Evolutionary conservation across 2,329 filamentous ascomycete genomes (phyloP).

Genomic region (Fonsecaea multimorphosa): DNA sequence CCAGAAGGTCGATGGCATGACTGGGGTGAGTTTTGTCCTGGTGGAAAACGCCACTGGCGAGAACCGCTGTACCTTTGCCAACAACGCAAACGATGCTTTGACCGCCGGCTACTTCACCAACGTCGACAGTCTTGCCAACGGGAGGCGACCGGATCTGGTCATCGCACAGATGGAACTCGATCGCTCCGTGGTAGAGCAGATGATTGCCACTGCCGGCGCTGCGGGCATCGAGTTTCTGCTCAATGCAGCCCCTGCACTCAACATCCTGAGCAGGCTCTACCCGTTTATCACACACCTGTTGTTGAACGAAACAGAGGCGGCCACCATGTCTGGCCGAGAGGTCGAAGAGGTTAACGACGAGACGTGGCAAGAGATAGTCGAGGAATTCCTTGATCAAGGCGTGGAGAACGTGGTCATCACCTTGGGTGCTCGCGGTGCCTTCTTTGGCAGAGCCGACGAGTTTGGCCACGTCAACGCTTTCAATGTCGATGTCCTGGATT

Average conservation of each 20-base stretch:
- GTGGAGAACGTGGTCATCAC: conserved; percentile 33
- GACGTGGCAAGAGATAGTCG: conserved; percentile 16
- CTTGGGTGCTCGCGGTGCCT: conserved; percentile 23
- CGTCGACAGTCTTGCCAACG: conserved; percentile 19
- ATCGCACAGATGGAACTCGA: conserved; percentile 23
- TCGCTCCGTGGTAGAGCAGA: conserved; percentile 22
- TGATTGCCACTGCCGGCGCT: conserved; percentile 22
- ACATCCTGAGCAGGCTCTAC: conserved; percentile 12
- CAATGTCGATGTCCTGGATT: conserved; percentile 29
- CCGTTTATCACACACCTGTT: conserved; percentile 28
- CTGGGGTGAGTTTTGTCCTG: conserved; percentile 57
- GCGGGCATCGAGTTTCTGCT: conserved; percentile 30
- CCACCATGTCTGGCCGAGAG: conserved; percentile 17
- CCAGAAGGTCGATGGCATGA: conserved; percentile 51
- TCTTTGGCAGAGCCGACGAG: conserved; percentile 15
- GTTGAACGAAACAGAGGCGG: neutral
- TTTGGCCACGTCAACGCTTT: conserved; percentile 13
- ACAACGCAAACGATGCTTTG: conserved; percentile 54
- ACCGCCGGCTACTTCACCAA: conserved; percentile 11
- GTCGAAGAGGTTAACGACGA: conserved; percentile 18
- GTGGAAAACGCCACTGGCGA: conserved; percentile 56
- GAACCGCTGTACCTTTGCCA: conserved; percentile 57
- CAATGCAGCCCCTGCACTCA: conserved; percentile 28
- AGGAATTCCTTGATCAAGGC: conserved; percentile 14
- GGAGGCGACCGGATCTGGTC: conserved; percentile 28